These are phyloP conservation scores for Plasmodium coatneyi DNA, from an alignment of 169 alveolate species.

Conservation along the genomic window DNA sequence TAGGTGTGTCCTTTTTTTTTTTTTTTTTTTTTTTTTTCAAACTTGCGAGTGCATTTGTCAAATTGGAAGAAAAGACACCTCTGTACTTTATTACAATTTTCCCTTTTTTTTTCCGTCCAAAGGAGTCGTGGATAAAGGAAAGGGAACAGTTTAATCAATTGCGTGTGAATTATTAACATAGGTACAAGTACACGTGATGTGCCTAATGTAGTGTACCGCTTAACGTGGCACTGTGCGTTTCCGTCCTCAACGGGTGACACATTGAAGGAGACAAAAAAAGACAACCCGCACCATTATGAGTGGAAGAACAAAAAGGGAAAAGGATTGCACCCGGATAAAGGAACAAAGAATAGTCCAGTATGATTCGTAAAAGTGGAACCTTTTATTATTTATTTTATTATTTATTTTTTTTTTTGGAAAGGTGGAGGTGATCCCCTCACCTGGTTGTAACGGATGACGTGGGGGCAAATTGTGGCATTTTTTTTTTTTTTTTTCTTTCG, in stretches of 20 bases:
- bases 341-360: conserved; percentile 61
- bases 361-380: neutral
- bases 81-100: neutral
- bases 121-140: neutral
- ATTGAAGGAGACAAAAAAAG: neutral
- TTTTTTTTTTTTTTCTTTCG: neutral
- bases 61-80: neutral
- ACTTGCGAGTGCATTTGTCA: conserved; percentile 8
- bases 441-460: neutral
- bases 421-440: neutral
- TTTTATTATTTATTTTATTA: neutral
- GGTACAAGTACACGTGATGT: neutral
- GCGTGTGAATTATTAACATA: neutral
- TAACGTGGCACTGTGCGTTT: neutral
- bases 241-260: neutral
- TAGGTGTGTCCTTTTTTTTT: neutral
- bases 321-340: conserved; percentile 20
- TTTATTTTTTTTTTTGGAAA: neutral
- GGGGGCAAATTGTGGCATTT: neutral
- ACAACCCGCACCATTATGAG: neutral
- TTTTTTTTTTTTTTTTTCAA: conserved; percentile 1
- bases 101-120: neutral
- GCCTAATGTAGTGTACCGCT: neutral
- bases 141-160: neutral
- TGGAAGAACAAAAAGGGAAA: neutral